Evolutionary conservation across 129 eudicot species (phyloP), one percentile per base, ranked within the genome.

Genomic region (Flaveria robusta): DNA sequence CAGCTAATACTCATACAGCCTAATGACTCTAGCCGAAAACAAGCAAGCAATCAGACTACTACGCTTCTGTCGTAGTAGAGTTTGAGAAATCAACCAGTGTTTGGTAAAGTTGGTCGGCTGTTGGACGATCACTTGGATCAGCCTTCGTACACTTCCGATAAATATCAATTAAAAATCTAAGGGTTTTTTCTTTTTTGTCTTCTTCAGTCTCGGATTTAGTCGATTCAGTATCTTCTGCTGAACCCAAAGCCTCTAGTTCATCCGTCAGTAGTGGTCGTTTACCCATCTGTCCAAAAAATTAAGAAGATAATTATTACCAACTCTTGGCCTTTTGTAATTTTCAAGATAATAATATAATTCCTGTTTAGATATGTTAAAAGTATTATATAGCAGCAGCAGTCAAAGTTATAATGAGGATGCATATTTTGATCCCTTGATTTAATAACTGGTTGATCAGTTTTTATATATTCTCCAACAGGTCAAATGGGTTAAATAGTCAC

Each of bases 261-360:
- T 88, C 96, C 3, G 89, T 88, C 68, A 93, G 74, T 31, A 22
- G 73, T 1, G 98, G 97, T n/a, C 98, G 84, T 78, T 87, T 85
- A 0, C 98, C 97, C 78, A 72, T 82, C 98, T 90, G 98, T 74
- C 56, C 11, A 68, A 59, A 76, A 68, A 64, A n/a, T 9, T 26
- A n/a, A 13, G 31, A 39, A 8, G 41, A 56, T 15, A 16, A 3
- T 16, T 52, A 56, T 7, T 66, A 20, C 20, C 45, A 10, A 15
- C 26, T 11, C 15, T 49, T 41, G 27, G 27, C 4, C 15, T 26
- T 70, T 49, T 49, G 5, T 15, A 9, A 23, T 50, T 11, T 37
- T 12, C 13, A 55, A 20, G 29, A 5, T 8, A 19, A 34, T 34
- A 34, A 34, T 34, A 34, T 5, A 55, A 11, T 47, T 7, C 12